These are phyloP conservation scores for Sugiyamaella lignohabitans DNA, from an alignment of 805 yeast species.

Conservation along the genomic window DNA sequence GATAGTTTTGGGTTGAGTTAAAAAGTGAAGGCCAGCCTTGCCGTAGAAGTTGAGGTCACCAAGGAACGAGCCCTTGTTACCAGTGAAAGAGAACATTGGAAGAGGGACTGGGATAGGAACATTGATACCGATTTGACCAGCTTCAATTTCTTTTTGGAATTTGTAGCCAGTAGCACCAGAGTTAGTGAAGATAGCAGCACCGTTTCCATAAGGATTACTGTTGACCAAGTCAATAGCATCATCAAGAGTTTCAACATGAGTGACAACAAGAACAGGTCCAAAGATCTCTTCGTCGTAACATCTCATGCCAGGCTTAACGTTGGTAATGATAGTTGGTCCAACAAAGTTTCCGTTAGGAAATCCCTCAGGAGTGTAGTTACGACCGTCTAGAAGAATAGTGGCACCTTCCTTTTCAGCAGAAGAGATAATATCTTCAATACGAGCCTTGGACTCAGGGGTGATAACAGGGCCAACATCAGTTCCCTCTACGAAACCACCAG, in stretches of 20 bases:
- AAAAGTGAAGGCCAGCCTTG: constrained; percentile 63
- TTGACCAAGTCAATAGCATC: constrained; percentile 62
- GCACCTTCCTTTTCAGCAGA: constrained; percentile 61
- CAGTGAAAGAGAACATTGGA: constrained; percentile 77
- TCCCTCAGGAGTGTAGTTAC: constrained; percentile 41
- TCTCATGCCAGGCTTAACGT: constrained; percentile 60
- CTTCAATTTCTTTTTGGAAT: constrained; percentile 60
- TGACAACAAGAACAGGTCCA: constrained; percentile 66
- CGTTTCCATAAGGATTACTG: constrained; percentile 61
- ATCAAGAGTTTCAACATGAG: constrained; percentile 57
- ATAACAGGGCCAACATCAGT: constrained; percentile 71
- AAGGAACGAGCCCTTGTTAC: constrained; percentile 65
- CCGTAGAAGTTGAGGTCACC: constrained; percentile 80
- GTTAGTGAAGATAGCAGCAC: constrained; percentile 61
- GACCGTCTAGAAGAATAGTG: constrained; percentile 55
- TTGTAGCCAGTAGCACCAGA: constrained; percentile 66
- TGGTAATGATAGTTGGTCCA: constrained; percentile 61
- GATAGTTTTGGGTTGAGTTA: constrained; percentile 70
- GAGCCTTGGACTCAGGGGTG: constrained; percentile 49
- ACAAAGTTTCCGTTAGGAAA: constrained; percentile 62
- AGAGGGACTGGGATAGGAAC: constrained; percentile 78
- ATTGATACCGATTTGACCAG: constrained; percentile 72
- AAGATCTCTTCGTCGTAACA: constrained; percentile 70
- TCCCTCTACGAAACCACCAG: constrained; percentile 58
- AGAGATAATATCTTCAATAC: constrained; percentile 50